Conservation (phyloP, 2,329 filamentous ascomycete species). For the Trichoderma arundinaceum region DNA sequence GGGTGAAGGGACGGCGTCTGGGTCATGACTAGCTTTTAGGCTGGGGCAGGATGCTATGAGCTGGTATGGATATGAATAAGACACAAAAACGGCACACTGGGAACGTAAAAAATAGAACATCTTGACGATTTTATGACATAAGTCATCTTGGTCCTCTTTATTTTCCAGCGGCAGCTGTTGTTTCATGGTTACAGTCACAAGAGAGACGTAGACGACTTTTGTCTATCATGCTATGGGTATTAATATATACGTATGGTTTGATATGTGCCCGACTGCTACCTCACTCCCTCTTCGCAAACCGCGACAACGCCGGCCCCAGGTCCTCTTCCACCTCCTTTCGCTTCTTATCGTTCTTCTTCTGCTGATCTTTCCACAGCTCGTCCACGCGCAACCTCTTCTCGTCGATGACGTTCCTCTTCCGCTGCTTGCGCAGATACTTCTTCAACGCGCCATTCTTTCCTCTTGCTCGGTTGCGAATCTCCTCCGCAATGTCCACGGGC, state of each 20-base stretch:
- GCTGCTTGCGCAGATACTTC: constrained; percentile 90
- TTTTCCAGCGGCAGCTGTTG: background rate
- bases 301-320: constrained; percentile 81
- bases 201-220: background rate
- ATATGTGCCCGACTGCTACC: constrained; percentile 18
- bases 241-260: constrained; percentile 30
- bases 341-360: constrained; percentile 68
- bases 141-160: background rate
- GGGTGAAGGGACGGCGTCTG: constrained; percentile 20
- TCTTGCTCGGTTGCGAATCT: constrained; percentile 76
- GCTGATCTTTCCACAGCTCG: constrained; percentile 76
- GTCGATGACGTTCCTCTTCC: constrained; percentile 92
- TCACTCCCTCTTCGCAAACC: constrained; percentile 78
- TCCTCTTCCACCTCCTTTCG: constrained; percentile 69
- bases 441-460: constrained; percentile 89
- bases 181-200: background rate
- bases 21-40: background rate
- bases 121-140: constrained; percentile 1
- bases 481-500: constrained; percentile 60
- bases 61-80: background rate
- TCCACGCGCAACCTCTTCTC: constrained; percentile 89
- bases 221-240: constrained; percentile 33
- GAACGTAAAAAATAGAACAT: constrained; percentile 13
- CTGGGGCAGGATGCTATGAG: background rate
- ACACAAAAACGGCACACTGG: constrained; percentile 1